Evolutionary conservation across 2,329 filamentous ascomycete genomes (phyloP).

Genomic region (Penicillium sp.): DNA sequence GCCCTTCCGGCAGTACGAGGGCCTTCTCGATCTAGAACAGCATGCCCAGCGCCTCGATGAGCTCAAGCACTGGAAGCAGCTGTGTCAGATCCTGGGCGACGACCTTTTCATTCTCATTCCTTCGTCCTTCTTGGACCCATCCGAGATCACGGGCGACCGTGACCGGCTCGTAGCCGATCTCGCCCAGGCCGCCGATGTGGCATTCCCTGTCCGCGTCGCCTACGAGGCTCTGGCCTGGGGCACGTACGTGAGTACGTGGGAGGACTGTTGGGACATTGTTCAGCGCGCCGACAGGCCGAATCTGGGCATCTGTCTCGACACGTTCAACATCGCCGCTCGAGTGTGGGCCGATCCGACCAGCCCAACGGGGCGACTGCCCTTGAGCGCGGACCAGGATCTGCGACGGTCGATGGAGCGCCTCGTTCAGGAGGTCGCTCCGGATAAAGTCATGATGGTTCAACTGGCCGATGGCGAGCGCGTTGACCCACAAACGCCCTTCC

Average conservation of each 20-base stretch:
- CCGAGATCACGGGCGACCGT: conserved; percentile 18
- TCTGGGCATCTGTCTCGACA: conserved; percentile 72
- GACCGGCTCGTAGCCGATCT: conserved; percentile 19
- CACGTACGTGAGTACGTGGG: conserved; percentile 66
- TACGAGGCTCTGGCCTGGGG: conserved; percentile 72
- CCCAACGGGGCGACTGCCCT: conserved; percentile 45
- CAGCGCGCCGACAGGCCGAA: conserved; percentile 61
- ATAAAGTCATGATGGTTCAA: conserved; percentile 69
- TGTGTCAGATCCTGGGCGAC: conserved; percentile 19
- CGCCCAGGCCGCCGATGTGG: conserved; percentile 19
- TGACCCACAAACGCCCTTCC: conserved; percentile 49
- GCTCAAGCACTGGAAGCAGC: conserved; percentile 18
- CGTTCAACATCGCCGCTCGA: conserved; percentile 68
- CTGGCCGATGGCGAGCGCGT: conserved; percentile 68
- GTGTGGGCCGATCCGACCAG: conserved; percentile 65
- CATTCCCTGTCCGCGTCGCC: conserved; percentile 43
- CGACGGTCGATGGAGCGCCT: conserved; percentile 53
- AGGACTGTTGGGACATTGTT: conserved; percentile 65
- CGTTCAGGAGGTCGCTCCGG: conserved; percentile 52
- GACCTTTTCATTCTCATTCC: conserved; percentile 23
- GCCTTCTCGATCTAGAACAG: conserved; percentile 29
- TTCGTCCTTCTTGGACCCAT: conserved; percentile 20
- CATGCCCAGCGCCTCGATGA: conserved; percentile 19
- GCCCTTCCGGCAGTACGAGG: conserved; percentile 69
- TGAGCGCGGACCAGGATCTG: conserved; percentile 53